A percentile compares a stretch with the other conserved stretches of the same genome.
Conservation (phyloP, 129 eudicot species). For the Flaveria sonorensis region DNA sequence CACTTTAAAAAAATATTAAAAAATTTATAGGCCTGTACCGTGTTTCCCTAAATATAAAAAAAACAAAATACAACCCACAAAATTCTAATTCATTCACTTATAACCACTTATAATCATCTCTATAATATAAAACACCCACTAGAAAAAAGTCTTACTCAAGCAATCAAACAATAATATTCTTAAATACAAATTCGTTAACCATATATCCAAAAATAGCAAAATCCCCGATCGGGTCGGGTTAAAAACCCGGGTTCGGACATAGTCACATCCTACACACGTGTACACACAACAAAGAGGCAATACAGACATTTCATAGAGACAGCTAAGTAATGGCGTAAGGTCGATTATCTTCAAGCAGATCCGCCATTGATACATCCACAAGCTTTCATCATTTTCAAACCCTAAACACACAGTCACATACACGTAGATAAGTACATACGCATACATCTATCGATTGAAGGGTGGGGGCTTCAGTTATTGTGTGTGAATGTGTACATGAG, state of each 20-base stretch:
- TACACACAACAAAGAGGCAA: slow-evolving; percentile 19
- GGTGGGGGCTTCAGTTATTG: background rate
- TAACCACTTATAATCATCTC: too few species aligned
- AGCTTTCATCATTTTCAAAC: slow-evolving; percentile 18
- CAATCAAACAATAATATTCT: background rate
- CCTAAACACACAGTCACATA: background rate
- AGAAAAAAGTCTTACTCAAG: background rate
- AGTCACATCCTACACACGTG: slow-evolving; percentile 35
- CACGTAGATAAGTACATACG: background rate
- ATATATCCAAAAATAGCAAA: background rate
- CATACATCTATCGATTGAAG: background rate
- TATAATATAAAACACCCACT: too few species aligned
- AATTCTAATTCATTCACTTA: too few species aligned
- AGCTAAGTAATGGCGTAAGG: slow-evolving; percentile 10
- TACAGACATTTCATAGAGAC: slow-evolving; percentile 19
- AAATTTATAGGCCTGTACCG: too few species aligned
- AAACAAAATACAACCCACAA: too few species aligned
- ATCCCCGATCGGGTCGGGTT: background rate
- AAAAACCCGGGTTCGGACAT: slow-evolving; percentile 1
- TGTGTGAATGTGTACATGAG: slow-evolving; percentile 13
- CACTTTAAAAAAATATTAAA: too few species aligned
- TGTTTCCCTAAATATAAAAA: too few species aligned
- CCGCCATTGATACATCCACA: slow-evolving; percentile 41
- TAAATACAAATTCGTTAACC: background rate
- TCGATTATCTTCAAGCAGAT: slow-evolving; percentile 32